phyloP scores from a whole-genome alignment of 2,329 filamentous ascomycete genomes.

The Sclerotinia spermophila region DNA sequence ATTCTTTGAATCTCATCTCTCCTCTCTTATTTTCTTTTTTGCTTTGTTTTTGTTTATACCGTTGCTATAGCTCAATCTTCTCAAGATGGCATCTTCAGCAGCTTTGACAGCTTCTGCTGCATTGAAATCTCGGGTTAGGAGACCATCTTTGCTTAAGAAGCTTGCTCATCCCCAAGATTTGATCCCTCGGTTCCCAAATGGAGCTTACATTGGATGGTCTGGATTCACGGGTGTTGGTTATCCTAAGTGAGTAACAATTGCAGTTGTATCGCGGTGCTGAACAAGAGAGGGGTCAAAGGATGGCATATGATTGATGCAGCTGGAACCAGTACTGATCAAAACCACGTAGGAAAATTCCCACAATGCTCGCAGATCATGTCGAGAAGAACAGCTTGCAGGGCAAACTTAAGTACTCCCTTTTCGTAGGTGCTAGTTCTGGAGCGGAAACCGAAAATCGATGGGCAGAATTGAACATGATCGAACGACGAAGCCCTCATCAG shows the following conservation, averaged over 20 bases:
- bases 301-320: neutral
- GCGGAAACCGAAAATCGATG: slow-evolving; percentile 86
- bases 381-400: slow-evolving; percentile 83
- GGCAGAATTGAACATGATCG: slow-evolving; percentile 88
- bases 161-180: slow-evolving; percentile 75
- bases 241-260: slow-evolving; percentile 61
- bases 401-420: slow-evolving; percentile 79
- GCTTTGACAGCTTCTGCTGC: slow-evolving; percentile 42
- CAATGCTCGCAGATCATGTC: slow-evolving; percentile 81
- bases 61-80: neutral
- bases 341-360: slow-evolving; percentile 67
- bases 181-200: slow-evolving; percentile 76
- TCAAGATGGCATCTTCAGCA: slow-evolving; percentile 31
- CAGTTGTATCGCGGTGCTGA: neutral
- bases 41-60: neutral
- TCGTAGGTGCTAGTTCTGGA: slow-evolving; percentile 85
- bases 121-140: slow-evolving; percentile 69
- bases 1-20: neutral
- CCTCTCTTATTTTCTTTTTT: neutral
- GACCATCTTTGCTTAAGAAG: slow-evolving; percentile 76
- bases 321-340: slow-evolving; percentile 6
- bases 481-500: slow-evolving; percentile 78
- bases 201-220: slow-evolving; percentile 85
- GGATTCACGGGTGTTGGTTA: slow-evolving; percentile 90
- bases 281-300: neutral